These are phyloP conservation scores for Citropsis articulata DNA, from an alignment of 345 rosid genomes.

Conservation along the genomic window DNA sequence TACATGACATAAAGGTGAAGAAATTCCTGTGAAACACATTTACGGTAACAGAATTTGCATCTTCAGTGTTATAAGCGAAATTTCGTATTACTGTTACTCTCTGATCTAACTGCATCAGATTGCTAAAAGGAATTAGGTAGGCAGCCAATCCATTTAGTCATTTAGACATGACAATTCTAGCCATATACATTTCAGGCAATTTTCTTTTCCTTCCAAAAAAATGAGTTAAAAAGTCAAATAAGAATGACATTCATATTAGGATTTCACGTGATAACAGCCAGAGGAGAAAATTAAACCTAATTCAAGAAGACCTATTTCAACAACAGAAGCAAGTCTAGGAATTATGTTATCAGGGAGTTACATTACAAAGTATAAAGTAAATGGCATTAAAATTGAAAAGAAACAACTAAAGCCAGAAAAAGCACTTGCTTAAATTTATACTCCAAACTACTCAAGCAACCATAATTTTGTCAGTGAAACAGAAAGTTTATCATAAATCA, in stretches of 20 bases:
- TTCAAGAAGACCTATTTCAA: neutral
- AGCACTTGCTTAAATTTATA: constrained; percentile 47
- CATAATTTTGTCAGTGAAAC: neutral
- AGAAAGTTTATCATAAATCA: neutral
- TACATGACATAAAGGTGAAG: neutral
- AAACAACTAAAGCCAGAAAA: constrained; percentile 61
- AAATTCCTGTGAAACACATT: neutral
- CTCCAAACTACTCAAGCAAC: neutral
- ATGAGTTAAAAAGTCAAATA: neutral
- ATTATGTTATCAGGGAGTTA: neutral
- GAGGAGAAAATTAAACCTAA: neutral
- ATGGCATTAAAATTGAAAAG: neutral
- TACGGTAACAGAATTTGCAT: neutral
- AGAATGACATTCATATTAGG: neutral
- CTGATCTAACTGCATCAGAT: neutral
- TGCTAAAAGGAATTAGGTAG: neutral
- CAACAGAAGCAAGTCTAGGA: neutral
- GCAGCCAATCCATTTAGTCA: neutral
- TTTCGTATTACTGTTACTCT: neutral
- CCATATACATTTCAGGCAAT: neutral
- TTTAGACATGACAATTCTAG: neutral
- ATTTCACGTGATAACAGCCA: neutral
- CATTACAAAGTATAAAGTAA: neutral
- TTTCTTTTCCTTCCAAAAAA: neutral
- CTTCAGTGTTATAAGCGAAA: neutral